Evolutionary conservation across 2,329 filamentous ascomycete genomes (phyloP).

Genomic region (Cryphonectria nitschkei): DNA sequence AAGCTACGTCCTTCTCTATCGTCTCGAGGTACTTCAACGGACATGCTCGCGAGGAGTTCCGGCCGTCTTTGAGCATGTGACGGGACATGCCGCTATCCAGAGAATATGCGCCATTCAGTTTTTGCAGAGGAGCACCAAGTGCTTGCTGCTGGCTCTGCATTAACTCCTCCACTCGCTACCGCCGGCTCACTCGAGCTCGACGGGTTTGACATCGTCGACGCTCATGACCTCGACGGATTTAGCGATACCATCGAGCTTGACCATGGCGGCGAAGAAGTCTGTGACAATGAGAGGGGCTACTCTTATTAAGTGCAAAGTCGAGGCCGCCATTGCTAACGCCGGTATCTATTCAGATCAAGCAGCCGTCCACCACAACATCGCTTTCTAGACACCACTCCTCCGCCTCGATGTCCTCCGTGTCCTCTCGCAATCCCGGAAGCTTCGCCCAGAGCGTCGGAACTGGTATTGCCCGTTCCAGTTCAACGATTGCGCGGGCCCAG

Average conservation of each 20-base stretch:
- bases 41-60: background rate
- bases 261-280: conserved; percentile 18
- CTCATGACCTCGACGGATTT: conserved; percentile 8
- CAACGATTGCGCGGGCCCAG: conserved; percentile 51
- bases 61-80: background rate
- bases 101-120: background rate
- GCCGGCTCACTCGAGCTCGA: background rate
- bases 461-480: conserved; percentile 49
- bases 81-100: background rate
- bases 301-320: background rate
- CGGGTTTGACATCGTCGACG: background rate
- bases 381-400: conserved; percentile 45
- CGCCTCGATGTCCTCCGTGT: conserved; percentile 45
- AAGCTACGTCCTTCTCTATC: background rate
- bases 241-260: conserved; percentile 13
- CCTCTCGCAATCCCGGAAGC: conserved; percentile 44
- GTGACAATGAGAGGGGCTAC: background rate
- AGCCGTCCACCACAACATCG: conserved; percentile 36
- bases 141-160: background rate
- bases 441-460: conserved; percentile 63
- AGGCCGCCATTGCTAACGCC: conserved; percentile 10
- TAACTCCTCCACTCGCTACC: background rate
- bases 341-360: conserved; percentile 41
- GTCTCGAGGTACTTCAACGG: background rate
- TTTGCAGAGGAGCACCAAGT: background rate